Conservation (phyloP, 208 protist species). For the Wallacemonas rigidus region DNA sequence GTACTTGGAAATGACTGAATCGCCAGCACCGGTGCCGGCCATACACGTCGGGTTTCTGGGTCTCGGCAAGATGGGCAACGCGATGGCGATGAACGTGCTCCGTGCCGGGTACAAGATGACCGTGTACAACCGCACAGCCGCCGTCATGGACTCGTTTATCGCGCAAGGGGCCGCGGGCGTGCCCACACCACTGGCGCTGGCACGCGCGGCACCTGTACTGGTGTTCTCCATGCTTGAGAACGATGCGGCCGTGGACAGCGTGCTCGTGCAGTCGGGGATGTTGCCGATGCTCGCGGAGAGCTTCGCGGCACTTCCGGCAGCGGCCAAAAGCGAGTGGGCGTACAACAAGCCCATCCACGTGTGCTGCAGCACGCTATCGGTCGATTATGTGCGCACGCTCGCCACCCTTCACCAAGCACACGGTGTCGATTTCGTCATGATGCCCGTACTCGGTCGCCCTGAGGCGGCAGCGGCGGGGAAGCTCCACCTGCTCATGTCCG, state of each 20-base stretch:
- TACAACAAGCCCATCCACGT: slow-evolving; percentile 31
- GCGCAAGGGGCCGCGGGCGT: slow-evolving; percentile 18
- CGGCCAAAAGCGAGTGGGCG: neutral
- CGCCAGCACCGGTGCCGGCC: neutral
- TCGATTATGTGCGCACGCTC: slow-evolving; percentile 19
- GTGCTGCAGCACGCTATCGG: slow-evolving; percentile 30
- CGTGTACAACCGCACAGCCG: slow-evolving; percentile 37
- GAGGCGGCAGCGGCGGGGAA: slow-evolving; percentile 31
- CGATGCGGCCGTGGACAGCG: slow-evolving; percentile 18
- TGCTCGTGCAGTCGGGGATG: slow-evolving; percentile 22
- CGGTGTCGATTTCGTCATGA: slow-evolving; percentile 24
- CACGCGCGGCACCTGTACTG: slow-evolving; percentile 20
- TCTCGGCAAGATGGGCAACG: slow-evolving; percentile 36
- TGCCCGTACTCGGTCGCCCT: slow-evolving; percentile 34
- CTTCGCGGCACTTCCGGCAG: neutral
- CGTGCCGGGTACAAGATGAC: slow-evolving; percentile 21
- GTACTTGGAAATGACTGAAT: neutral
- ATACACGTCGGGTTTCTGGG: slow-evolving; percentile 27
- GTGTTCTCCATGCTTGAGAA: slow-evolving; percentile 37
- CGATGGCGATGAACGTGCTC: slow-evolving; percentile 27
- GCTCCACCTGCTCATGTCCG: slow-evolving; percentile 34
- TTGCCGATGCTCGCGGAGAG: slow-evolving; percentile 21
- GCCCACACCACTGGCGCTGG: slow-evolving; percentile 18
- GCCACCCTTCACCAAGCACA: slow-evolving; percentile 13
- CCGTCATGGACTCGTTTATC: slow-evolving; percentile 20